These are phyloP conservation scores for Fusarium piperis DNA, from an alignment of 2,329 filamentous ascomycete species.

Conservation along the genomic window DNA sequence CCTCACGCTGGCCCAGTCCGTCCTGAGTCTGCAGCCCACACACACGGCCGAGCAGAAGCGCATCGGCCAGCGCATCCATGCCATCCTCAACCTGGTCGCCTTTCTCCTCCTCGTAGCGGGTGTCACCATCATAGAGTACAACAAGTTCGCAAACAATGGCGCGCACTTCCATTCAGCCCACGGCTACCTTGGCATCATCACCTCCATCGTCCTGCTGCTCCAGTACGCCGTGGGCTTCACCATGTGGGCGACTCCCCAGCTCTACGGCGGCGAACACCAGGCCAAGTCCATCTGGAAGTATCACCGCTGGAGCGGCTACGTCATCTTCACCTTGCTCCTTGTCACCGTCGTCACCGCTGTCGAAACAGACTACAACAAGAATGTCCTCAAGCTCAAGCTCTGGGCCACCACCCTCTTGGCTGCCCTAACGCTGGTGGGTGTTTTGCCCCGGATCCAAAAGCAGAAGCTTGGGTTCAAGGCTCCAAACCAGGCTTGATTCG, in stretches of 20 bases:
- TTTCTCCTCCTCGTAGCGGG: constrained; percentile 71
- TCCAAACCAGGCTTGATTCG: constrained; percentile 15
- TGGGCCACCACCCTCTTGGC: constrained; percentile 78
- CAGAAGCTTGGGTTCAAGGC: constrained; percentile 74
- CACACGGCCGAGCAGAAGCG: constrained; percentile 79
- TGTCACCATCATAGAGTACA: constrained; percentile 79
- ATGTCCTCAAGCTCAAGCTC: constrained; percentile 74
- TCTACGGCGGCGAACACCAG: constrained; percentile 82
- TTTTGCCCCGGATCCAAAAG: constrained; percentile 82
- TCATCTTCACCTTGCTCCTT: constrained; percentile 74
- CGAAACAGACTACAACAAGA: constrained; percentile 77
- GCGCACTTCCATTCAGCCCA: constrained; percentile 84
- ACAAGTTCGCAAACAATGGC: constrained; percentile 77
- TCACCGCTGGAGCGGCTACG: constrained; percentile 82
- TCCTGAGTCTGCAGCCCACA: constrained; percentile 89
- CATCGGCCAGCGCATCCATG: constrained; percentile 70
- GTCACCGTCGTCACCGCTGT: constrained; percentile 80
- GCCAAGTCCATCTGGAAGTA: constrained; percentile 92
- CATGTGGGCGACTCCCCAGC: constrained; percentile 77
- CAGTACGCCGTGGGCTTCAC: constrained; percentile 85
- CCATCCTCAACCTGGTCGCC: constrained; percentile 73
- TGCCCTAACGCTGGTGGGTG: constrained; percentile 73
- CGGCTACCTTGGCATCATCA: constrained; percentile 82
- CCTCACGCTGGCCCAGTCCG: constrained; percentile 79
- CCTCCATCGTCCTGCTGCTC: constrained; percentile 73